Base-by-base conservation (phyloP, 1,284 basidiomycete species). In the Cryptococcus sp. region DNA sequence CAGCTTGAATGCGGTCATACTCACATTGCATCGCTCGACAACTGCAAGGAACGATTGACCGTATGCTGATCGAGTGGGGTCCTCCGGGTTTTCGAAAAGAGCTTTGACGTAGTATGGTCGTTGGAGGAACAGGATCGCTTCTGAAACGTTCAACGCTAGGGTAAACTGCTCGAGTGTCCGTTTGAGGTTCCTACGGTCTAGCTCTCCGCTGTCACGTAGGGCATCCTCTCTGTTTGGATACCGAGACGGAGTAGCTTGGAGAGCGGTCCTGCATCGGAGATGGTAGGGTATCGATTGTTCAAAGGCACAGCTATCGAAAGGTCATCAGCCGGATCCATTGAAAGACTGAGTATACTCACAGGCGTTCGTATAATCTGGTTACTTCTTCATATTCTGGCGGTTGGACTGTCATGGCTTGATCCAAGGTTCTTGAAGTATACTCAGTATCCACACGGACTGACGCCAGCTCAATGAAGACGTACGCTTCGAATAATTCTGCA, bases 21-120 rank as follows among this genome's bases (percentile, higher is more conserved):
- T 53, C 19, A 58, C 58, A 51, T 58, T 50, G 47, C 62, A 58
- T 22, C 59, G 54, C 56, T 64, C 58, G 7, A 64, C 51, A 3
- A 67, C 59, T 13, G 62, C 57, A 15, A 67, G 50, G 44, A 57
- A 67, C 3, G 63, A 51, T 31, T 62, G 60, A 19, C 58, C 62
- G 46, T 61, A 69, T 8, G 35, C 20, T 3, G 56, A 57, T 19
- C 59, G 50, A 16, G 53, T 47, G 6, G 65, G 67, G 50, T 67
- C 62, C 16, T 31, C 20, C 3, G 61, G 56, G n/a, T 49, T 40
- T 16, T 60, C 59, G n/a, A 60, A 50, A 3, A 69, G 56, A 10
- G 63, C 63, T 31, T 58, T 47, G 19, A 64, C 61, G 44, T 62
- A 69, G 50, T 61, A 67, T 10, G 65, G 63, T 35, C 67, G 42